Evolutionary conservation across 306 rosid species (phyloP).

Genomic region (Corylus avellana): DNA sequence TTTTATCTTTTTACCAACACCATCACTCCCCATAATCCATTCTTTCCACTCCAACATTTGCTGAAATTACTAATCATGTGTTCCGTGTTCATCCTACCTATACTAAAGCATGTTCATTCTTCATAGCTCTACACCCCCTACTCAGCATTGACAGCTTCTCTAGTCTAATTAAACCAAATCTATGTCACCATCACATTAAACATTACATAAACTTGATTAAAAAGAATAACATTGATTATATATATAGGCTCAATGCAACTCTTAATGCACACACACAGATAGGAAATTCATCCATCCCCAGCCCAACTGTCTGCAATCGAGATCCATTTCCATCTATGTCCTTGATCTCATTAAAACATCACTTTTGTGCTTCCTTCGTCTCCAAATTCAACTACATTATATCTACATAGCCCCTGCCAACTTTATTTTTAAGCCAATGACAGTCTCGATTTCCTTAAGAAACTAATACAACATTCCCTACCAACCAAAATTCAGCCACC

Average conservation of each 20-base stretch:
- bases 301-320: neutral
- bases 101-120: neutral
- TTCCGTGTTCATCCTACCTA: neutral
- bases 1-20: neutral
- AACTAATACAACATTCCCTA: neutral
- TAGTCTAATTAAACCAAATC: neutral
- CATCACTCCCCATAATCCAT: neutral
- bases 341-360: neutral
- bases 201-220: neutral
- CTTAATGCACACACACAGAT: neutral
- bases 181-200: neutral
- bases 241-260: neutral
- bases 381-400: neutral
- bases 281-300: neutral
- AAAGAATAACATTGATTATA: neutral
- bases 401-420: neutral
- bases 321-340: neutral
- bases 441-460: neutral
- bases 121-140: neutral
- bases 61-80: neutral
- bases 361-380: neutral
- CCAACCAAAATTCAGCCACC: neutral
- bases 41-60: neutral
- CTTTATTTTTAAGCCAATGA: neutral
- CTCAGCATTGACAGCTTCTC: slow-evolving; percentile 1